A percentile compares a stretch with the other conserved stretches of the same genome.
Evolutionary conservation across 257 asterid genomes (phyloP).

Genomic region (Forsythia suspensa): DNA sequence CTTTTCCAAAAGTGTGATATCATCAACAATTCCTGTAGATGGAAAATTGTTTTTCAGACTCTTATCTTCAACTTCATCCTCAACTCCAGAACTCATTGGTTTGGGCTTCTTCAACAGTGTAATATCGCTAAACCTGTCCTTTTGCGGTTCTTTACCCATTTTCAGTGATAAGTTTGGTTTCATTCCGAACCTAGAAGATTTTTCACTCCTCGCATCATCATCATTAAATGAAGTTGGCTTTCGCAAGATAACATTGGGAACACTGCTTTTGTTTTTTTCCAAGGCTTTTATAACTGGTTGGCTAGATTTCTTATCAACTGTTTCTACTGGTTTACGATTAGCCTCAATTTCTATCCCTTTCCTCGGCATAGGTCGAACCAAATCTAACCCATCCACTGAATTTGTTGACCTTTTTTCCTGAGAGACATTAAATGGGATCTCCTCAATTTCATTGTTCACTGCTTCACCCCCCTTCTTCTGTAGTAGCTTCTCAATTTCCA

Average conservation of each 20-base stretch:
- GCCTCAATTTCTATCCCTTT: conserved; percentile 63
- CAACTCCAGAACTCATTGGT: conserved; percentile 29
- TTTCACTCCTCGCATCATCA: conserved; percentile 46
- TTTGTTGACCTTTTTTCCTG: conserved; percentile 37
- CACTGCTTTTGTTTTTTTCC: conserved; percentile 45
- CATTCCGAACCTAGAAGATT: conserved; percentile 51
- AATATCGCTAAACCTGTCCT: conserved; percentile 68
- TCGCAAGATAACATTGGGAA: conserved; percentile 79
- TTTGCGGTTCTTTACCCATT: conserved; percentile 60
- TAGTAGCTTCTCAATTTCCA: conserved; percentile 74
- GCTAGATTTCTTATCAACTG: conserved; percentile 25
- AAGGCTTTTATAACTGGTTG: conserved; percentile 29
- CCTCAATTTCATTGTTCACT: conserved; percentile 45
- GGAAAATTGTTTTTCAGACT: conserved; percentile 15
- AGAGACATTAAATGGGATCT: conserved; percentile 57
- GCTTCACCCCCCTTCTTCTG: conserved; percentile 56
- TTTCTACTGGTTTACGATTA: conserved; percentile 36
- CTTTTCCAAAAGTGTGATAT: conserved; percentile 37
- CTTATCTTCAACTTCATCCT: conserved; percentile 24
- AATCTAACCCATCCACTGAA: conserved; percentile 58
- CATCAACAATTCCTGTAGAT: conserved; percentile 24
- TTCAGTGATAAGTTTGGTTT: conserved; percentile 68
- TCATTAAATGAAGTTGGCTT: conserved; percentile 59
- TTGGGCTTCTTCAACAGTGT: conserved; percentile 80
- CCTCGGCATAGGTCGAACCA: conserved; percentile 77